Base-by-base conservation (phyloP, 441 rosid species). In the Breynia disticha region DNA sequence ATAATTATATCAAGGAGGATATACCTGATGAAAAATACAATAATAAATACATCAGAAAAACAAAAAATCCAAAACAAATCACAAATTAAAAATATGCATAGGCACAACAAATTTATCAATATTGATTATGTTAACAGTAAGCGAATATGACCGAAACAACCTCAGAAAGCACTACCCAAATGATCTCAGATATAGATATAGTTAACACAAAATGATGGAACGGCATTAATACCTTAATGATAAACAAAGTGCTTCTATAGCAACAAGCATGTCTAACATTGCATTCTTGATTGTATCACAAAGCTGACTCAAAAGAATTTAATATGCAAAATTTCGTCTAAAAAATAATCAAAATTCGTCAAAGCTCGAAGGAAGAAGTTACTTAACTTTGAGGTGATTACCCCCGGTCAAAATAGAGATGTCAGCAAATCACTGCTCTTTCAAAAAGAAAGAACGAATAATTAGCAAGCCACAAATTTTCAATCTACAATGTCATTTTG, bases 381-480 rank as follows among this genome's bases (percentile, higher is more conserved):
- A 14, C 16, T 51, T 35, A 16, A 10, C 56, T 46, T 56, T 57
- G 48, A 46, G 46, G 53, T 45, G 46, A 49, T 35, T 17, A 11
- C 48, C 67, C 21, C 39, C 18, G 12, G 47, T 42, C 45, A 7
- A 22, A 53, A 37, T 11, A 37, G 41, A 5, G 11, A 37, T 37
- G 41, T 37, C 41, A 37, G 11, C 41, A 5, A 6, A 37, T 37
- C 7, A 37, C 6, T 37, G 7, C 41, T 37, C 41, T 37, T 37
- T 37, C 41, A 37, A 37, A 11, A 11, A 37, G 41, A 37, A 37
- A 6, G 11, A 37, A 37, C 6, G 11, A 37, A 5, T 37, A 6
- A 37, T 37, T 37, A 5, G 41, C 7, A 37, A 37, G n/a, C 44
- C 44, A 15, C n/a, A 41, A 28, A n/a, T n/a, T 1, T 41, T 15